Conservation (phyloP, 257 asterid species). For the Dorcoceras hygrometricum region DNA sequence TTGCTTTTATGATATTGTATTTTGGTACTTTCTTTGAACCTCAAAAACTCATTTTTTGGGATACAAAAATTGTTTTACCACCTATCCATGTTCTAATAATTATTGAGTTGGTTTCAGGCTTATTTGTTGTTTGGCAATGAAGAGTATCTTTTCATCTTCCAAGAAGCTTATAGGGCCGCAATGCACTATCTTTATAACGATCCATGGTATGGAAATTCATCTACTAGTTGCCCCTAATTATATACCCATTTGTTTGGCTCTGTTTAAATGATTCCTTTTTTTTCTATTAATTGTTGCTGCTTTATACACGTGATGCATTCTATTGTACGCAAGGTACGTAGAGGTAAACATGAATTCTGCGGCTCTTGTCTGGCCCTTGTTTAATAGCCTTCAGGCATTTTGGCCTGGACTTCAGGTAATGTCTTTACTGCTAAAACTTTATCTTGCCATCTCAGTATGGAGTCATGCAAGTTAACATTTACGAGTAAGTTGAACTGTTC, state of each 20-base stretch:
- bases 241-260: conserved; percentile 21
- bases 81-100: conserved; percentile 15
- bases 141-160: conserved; percentile 91
- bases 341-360: conserved; percentile 99
- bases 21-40: neutral
- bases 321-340: conserved; percentile 67
- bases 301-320: conserved; percentile 14
- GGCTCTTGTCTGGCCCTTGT: conserved; percentile 96
- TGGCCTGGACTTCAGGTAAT: conserved; percentile 99
- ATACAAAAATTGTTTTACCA: conserved; percentile 5
- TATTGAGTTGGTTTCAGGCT: conserved; percentile 52
- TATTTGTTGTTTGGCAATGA: conserved; percentile 91
- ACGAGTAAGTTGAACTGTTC: conserved; percentile 23
- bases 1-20: neutral
- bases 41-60: neutral
- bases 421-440: conserved; percentile 11
- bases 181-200: conserved; percentile 85
- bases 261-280: neutral
- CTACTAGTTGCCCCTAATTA: conserved; percentile 12
- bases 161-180: conserved; percentile 94
- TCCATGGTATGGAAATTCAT: conserved; percentile 68
- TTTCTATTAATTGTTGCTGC: conserved; percentile 9
- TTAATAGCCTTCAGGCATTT: conserved; percentile 95
- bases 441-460: conserved; percentile 2
- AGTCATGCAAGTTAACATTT: conserved; percentile 12